Conservation (phyloP, 2,329 filamentous ascomycete species). For the Sclerotinia trifoliorum region DNA sequence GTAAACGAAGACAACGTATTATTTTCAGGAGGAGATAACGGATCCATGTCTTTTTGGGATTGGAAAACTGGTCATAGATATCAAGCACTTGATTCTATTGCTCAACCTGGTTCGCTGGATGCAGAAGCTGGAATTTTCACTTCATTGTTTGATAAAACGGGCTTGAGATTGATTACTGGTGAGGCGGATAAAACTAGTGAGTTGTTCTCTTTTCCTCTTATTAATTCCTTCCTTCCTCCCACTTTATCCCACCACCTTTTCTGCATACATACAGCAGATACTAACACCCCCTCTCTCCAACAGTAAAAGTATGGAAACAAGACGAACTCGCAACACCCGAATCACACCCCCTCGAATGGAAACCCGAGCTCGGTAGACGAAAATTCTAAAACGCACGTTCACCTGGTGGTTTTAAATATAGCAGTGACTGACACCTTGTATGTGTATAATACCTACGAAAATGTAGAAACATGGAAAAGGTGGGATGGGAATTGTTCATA, state of each 20-base stretch:
- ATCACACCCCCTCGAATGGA: slow-evolving; percentile 90
- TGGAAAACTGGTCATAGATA: slow-evolving; percentile 96
- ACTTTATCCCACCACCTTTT: not conserved
- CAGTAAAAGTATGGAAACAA: slow-evolving; percentile 93
- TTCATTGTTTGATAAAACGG: slow-evolving; percentile 87
- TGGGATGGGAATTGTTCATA: not conserved
- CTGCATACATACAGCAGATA: not conserved
- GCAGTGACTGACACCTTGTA: not conserved
- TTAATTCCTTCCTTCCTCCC: not conserved
- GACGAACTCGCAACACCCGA: slow-evolving; percentile 90
- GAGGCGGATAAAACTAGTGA: slow-evolving; percentile 93
- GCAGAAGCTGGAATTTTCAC: slow-evolving; percentile 95
- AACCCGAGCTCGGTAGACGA: slow-evolving; percentile 72
- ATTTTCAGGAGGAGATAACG: slow-evolving; percentile 92
- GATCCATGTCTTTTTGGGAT: slow-evolving; percentile 96
- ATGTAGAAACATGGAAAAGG: not conserved
- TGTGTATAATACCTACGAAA: slow-evolving; percentile 5
- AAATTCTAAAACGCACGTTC: slow-evolving; percentile 58
- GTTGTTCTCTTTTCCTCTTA: slow-evolving; percentile 33
- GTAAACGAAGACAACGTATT: slow-evolving; percentile 95
- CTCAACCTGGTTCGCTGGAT: slow-evolving; percentile 90
- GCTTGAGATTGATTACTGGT: slow-evolving; percentile 84
- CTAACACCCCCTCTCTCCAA: slow-evolving; percentile 33
- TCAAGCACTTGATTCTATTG: slow-evolving; percentile 84
- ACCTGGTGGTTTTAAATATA: slow-evolving; percentile 16